phyloP scores from a whole-genome alignment of 23 red algal species.

The Gracilaria domingensis region DNA sequence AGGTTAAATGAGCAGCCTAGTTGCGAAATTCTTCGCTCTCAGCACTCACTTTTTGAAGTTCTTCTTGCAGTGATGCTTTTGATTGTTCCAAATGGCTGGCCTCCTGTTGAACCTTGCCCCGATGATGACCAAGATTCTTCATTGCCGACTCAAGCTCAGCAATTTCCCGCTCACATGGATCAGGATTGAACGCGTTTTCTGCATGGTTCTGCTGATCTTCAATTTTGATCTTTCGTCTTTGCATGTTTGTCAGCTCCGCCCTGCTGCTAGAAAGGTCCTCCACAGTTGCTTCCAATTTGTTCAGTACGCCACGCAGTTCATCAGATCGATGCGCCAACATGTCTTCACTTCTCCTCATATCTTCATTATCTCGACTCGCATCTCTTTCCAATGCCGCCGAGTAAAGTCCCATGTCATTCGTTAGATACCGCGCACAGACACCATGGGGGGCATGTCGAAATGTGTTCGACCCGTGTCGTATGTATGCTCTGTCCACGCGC shows the following conservation, averaged over 20 bases:
- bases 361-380: not conserved
- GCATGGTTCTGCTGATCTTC: constrained; percentile 56
- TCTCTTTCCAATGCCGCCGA: constrained; percentile 38
- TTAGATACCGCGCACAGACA: constrained; percentile 32
- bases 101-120: not conserved
- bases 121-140: not conserved
- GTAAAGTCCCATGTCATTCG: constrained; percentile 58
- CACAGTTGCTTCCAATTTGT: not conserved
- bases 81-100: not conserved
- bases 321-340: not conserved
- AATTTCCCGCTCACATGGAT: constrained; percentile 63
- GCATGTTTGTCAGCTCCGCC: constrained; percentile 4
- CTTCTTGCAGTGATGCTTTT: constrained; percentile 29
- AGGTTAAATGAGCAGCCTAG: not conserved
- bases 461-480: constrained; percentile 45
- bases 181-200: constrained; percentile 64
- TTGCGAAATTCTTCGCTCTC: constrained; percentile 28
- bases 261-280: not conserved
- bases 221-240: constrained; percentile 35
- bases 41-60: not conserved
- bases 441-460: constrained; percentile 38
- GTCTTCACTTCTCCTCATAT: constrained; percentile 13
- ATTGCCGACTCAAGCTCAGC: constrained; percentile 8
- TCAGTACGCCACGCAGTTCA: constrained; percentile 9
- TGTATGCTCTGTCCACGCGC: constrained; percentile 56